Evolutionary conservation across 345 rosid species (phyloP).

Genomic region (Trapa incisa): DNA sequence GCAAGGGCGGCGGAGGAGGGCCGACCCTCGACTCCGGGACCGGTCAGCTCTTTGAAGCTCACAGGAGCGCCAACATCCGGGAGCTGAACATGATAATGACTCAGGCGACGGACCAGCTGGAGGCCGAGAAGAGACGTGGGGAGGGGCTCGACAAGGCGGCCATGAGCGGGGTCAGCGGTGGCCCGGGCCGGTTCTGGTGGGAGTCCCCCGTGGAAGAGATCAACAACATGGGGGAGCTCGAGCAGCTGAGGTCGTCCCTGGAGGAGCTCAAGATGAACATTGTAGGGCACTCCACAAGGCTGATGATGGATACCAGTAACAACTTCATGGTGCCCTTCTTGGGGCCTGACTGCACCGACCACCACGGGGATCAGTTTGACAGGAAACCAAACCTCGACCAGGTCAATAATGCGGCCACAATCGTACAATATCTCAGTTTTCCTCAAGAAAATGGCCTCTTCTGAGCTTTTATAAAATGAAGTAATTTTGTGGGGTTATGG

Average conservation of each 20-base stretch:
- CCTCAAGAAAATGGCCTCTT: conserved; percentile 6
- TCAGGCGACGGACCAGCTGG: conserved; percentile 25
- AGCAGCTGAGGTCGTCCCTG: conserved; percentile 22
- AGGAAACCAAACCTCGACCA: background rate
- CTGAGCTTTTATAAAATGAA: background rate
- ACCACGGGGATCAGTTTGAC: conserved; percentile 1
- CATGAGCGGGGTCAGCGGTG: conserved; percentile 4
- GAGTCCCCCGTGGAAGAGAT: conserved; percentile 26
- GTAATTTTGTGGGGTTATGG: too few species aligned
- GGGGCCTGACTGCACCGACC: background rate
- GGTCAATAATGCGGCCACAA: background rate
- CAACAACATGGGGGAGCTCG: conserved; percentile 14
- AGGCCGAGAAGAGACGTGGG: conserved; percentile 28
- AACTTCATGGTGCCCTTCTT: background rate
- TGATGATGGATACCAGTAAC: conserved; percentile 8
- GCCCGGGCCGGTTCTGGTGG: conserved; percentile 33
- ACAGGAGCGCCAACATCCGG: conserved; percentile 22
- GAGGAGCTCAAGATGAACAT: conserved; percentile 30
- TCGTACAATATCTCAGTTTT: background rate
- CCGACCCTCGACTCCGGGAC: conserved; percentile 15
- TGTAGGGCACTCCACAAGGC: conserved; percentile 14
- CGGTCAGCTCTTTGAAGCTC: conserved; percentile 35
- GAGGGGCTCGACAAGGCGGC: conserved; percentile 23
- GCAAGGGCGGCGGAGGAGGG: background rate
- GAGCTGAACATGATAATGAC: conserved; percentile 40